Evolutionary conservation across 2,329 filamentous ascomycete species (phyloP).

Genomic region (Pestalotiopsis sp.): DNA sequence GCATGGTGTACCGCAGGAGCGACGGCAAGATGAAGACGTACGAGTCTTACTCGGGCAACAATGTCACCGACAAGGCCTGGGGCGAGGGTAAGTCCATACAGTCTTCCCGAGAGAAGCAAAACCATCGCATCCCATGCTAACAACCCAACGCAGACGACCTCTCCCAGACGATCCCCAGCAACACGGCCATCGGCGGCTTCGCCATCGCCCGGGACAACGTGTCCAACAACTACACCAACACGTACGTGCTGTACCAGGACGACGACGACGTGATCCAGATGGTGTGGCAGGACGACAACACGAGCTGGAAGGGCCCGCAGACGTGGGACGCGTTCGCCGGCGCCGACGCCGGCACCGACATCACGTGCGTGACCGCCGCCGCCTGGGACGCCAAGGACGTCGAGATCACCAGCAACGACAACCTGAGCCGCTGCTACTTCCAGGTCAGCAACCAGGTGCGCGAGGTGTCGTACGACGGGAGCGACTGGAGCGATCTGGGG

Average conservation of each 20-base stretch:
- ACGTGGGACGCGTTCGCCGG: constrained; percentile 21
- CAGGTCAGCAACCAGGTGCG: constrained; percentile 18
- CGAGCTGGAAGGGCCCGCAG: constrained; percentile 24
- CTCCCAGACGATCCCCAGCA: constrained; percentile 16
- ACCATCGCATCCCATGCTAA: no score
- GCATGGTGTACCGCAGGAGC: constrained; percentile 21
- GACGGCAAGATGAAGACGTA: constrained; percentile 23
- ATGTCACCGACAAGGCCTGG: constrained; percentile 21
- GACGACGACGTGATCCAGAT: constrained; percentile 20
- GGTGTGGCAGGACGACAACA: constrained; percentile 25
- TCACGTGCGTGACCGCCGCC: constrained; percentile 22
- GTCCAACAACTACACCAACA: constrained; percentile 23
- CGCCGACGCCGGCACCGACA: constrained; percentile 21
- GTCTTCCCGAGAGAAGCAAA: background rate
- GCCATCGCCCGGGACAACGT: constrained; percentile 22
- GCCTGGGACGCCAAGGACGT: constrained; percentile 14
- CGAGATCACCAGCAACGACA: constrained; percentile 19
- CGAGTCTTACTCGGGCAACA: constrained; percentile 18
- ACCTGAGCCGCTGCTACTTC: constrained; percentile 27
- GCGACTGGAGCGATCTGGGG: constrained; percentile 20
- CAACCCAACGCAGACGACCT: background rate
- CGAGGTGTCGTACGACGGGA: constrained; percentile 25
- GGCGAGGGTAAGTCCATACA: constrained; percentile 18
- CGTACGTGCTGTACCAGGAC: constrained; percentile 25
- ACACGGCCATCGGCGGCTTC: constrained; percentile 23